Conservation (phyloP, 345 rosid species). For the Moringa oleifera region DNA sequence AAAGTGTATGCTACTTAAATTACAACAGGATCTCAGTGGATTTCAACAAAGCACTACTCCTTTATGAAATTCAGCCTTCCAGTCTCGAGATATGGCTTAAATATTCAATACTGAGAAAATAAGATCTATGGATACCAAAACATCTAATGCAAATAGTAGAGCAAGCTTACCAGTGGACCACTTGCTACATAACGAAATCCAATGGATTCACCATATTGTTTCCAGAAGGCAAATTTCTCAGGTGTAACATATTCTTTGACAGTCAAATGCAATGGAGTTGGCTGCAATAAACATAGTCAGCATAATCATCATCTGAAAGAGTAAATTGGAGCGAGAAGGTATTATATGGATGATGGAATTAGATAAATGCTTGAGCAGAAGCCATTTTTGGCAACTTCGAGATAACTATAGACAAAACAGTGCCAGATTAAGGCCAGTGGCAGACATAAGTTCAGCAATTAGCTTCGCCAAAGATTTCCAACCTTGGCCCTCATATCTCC, state of each 20-base stretch:
- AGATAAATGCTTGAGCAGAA: neutral
- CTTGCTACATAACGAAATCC: conserved; percentile 97
- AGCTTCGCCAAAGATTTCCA: neutral
- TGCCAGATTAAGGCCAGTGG: neutral
- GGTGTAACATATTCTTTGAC: conserved; percentile 95
- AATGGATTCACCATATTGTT: conserved; percentile 87
- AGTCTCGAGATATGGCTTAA: too few species aligned
- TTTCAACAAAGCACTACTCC: neutral
- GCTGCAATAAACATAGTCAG: conserved; percentile 44
- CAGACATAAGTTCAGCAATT: neutral
- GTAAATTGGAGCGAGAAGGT: neutral
- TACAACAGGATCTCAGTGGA: neutral
- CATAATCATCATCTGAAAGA: neutral
- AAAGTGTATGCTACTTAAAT: neutral
- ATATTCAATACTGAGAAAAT: neutral
- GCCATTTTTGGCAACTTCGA: neutral
- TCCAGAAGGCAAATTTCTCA: conserved; percentile 92
- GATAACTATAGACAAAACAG: neutral
- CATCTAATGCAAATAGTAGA: neutral
- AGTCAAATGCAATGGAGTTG: conserved; percentile 89
- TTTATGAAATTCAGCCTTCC: too few species aligned
- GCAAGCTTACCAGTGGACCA: conserved; percentile 79
- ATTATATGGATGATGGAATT: neutral
- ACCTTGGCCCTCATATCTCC: neutral
- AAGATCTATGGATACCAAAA: neutral